Evolutionary conservation across 495 filamentous ascomycete genomes (phyloP).

Genomic region (Daldinia childiae): DNA sequence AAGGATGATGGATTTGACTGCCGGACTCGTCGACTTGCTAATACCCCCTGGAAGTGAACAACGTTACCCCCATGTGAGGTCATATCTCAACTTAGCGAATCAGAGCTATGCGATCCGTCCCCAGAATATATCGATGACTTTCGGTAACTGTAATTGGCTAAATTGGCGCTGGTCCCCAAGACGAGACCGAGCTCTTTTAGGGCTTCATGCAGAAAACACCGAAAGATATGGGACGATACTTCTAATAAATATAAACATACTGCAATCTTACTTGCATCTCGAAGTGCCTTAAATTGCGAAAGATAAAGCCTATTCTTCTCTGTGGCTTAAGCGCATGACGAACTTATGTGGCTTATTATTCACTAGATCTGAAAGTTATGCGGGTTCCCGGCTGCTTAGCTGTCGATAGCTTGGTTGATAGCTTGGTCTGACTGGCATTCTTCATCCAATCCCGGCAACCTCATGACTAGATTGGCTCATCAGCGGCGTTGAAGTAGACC

Average conservation of each 20-base stretch:
- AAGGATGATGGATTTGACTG: neutral
- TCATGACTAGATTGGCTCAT: conserved; percentile 14
- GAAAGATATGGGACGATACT: conserved; percentile 3
- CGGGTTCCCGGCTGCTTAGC: conserved; percentile 2
- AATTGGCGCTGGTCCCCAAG: conserved; percentile 29
- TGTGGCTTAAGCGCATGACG: neutral
- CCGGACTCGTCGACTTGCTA: conserved; percentile 11
- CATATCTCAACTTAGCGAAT: conserved; percentile 26
- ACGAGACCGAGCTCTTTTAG: neutral
- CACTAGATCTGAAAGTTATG: neutral
- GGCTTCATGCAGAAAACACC: neutral
- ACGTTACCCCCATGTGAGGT: conserved; percentile 37
- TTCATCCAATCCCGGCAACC: conserved; percentile 4
- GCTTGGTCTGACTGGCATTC: neutral
- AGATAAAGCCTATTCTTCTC: neutral
- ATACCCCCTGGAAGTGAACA: conserved; percentile 11
- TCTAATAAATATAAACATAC: neutral
- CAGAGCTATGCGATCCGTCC: conserved; percentile 14
- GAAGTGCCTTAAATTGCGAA: no score
- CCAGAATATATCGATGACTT: conserved; percentile 22
- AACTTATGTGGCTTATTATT: neutral
- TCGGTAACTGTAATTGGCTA: conserved; percentile 30
- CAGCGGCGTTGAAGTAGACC: neutral
- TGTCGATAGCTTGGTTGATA: neutral
- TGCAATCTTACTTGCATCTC: neutral